Evolutionary conservation across 805 yeast species (phyloP).

Genomic region (Yamadazyma phyllophila): DNA sequence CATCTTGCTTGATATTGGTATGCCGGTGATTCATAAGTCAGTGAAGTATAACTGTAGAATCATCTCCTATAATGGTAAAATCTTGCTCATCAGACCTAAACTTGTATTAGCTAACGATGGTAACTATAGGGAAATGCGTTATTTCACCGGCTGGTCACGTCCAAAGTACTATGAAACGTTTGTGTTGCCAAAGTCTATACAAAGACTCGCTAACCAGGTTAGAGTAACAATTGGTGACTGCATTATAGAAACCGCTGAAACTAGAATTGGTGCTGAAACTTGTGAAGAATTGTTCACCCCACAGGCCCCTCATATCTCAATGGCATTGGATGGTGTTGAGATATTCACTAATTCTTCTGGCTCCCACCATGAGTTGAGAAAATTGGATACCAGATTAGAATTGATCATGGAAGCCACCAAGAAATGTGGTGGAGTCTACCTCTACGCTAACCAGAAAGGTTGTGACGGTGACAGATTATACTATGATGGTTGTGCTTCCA

Average conservation of each 20-base stretch:
- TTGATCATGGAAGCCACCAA: conserved; percentile 89
- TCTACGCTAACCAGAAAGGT: conserved; percentile 93
- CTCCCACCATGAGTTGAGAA: conserved; percentile 94
- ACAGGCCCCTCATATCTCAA: conserved; percentile 85
- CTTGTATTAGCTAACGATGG: conserved; percentile 95
- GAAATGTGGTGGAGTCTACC: conserved; percentile 93
- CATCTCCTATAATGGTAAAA: conserved; percentile 72
- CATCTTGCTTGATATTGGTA: conserved; percentile 85
- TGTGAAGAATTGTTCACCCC: conserved; percentile 98
- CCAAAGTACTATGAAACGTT: conserved; percentile 72
- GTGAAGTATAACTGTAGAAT: conserved; percentile 91
- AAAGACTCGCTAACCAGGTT: conserved; percentile 61
- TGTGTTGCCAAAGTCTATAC: conserved; percentile 68
- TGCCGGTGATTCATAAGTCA: conserved; percentile 87
- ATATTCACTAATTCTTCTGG: conserved; percentile 95
- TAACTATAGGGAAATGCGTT: conserved; percentile 96
- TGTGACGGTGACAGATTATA: conserved; percentile 97
- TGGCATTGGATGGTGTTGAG: conserved; percentile 97
- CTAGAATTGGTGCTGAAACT: conserved; percentile 95
- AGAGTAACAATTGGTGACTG: conserved; percentile 88
- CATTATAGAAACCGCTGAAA: conserved; percentile 76
- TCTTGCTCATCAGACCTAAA: conserved; percentile 88
- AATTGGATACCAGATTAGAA: conserved; percentile 78
- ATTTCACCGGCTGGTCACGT: conserved; percentile 91
- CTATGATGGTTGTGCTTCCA: conserved; percentile 96